A percentile compares a stretch with the other conserved stretches of the same genome.
These are phyloP conservation scores for Tylopilus rubrobrunneus DNA, from an alignment of 768 basidiomycete genomes.

Conservation along the genomic window DNA sequence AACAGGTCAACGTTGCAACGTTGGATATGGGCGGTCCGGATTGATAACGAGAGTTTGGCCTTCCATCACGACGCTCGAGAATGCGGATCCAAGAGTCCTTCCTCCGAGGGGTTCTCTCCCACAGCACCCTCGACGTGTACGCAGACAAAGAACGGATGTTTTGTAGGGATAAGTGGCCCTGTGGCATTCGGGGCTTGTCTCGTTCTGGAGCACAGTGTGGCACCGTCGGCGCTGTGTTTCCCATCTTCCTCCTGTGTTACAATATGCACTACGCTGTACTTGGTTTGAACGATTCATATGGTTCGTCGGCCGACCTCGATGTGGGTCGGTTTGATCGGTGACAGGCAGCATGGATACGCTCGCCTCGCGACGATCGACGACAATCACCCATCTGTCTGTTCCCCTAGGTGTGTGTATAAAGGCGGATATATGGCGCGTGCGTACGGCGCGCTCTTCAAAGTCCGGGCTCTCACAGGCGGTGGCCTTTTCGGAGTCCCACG, in stretches of 20 bases:
- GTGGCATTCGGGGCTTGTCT: not conserved
- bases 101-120: constrained; percentile 14
- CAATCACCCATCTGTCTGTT: not conserved
- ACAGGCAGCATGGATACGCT: constrained; percentile 9
- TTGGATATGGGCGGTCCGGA: constrained; percentile 3
- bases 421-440: not conserved
- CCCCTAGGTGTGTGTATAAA: not conserved
- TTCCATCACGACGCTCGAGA: constrained; percentile 9
- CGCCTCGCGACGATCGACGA: constrained; percentile 8
- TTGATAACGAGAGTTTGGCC: not conserved
- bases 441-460: too few relatives aligned
- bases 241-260: not conserved
- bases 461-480: not conserved
- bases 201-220: constrained; percentile 1
- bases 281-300: not conserved
- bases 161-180: not conserved
- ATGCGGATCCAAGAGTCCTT: not conserved
- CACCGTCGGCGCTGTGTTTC: not conserved
- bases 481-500: not conserved
- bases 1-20: not conserved
- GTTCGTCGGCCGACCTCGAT: not conserved
- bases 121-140: not conserved
- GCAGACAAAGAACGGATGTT: not conserved
- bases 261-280: not conserved
- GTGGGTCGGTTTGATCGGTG: not conserved